A percentile compares a stretch with the other conserved stretches of the same genome.
These are phyloP conservation scores for Penicillium longicatenatum DNA, from an alignment of 495 filamentous ascomycete species.

Conservation along the genomic window DNA sequence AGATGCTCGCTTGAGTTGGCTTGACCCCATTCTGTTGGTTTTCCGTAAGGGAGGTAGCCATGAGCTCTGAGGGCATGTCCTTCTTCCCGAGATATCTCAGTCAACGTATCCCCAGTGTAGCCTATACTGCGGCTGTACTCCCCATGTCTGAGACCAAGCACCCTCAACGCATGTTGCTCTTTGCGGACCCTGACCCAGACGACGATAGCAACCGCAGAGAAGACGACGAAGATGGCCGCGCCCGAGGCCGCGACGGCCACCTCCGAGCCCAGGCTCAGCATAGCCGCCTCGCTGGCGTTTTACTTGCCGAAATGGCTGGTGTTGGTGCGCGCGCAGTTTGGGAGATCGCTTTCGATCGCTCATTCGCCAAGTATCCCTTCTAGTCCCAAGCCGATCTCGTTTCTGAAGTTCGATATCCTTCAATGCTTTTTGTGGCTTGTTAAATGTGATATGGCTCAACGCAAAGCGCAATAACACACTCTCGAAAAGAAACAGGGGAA, in stretches of 20 bases:
- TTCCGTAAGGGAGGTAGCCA: slow-evolving; percentile 42
- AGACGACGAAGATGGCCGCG: slow-evolving; percentile 41
- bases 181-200: slow-evolving; percentile 46
- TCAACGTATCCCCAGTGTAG: slow-evolving; percentile 38
- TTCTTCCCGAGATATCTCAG: slow-evolving; percentile 38
- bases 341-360: background rate
- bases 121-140: slow-evolving; percentile 25
- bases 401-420: background rate
- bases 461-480: background rate
- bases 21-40: slow-evolving; percentile 45
- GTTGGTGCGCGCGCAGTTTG: slow-evolving; percentile 9
- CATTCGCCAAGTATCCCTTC: slow-evolving; percentile 9
- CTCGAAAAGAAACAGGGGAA: slow-evolving; percentile 9
- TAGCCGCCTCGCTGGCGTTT: slow-evolving; percentile 24
- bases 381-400: background rate
- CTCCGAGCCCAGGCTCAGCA: slow-evolving; percentile 39
- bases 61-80: slow-evolving; percentile 38
- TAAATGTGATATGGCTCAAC: background rate
- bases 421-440: background rate
- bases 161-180: slow-evolving; percentile 36
- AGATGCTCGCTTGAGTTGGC: slow-evolving; percentile 45
- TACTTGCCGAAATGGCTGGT: slow-evolving; percentile 2
- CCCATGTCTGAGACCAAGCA: slow-evolving; percentile 30
- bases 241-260: slow-evolving; percentile 47
- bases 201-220: slow-evolving; percentile 35